Evolutionary conservation across 495 filamentous ascomycete genomes (phyloP), one percentile per base, ranked within the genome.

Genomic region (Penicillium flavigenum): DNA sequence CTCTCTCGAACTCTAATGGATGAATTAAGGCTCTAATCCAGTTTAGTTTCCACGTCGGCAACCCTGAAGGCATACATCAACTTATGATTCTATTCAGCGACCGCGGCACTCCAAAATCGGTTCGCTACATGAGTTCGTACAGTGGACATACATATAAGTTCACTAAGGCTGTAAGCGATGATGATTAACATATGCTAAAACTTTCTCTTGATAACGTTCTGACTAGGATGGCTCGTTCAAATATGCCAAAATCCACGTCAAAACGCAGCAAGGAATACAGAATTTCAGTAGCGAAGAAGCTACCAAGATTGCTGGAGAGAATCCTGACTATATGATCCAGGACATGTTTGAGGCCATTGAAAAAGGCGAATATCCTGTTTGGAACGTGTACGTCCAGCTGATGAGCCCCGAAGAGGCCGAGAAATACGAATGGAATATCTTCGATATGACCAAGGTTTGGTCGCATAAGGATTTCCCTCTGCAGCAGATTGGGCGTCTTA

Each of bases 71-170:
- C 10, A 76, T 83, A 14, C 86, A 89, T 66, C 76, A 81, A 24
- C 67, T 88, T 14, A 81, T 89, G 81, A 69, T 76, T 48, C 77
- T 90, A 20, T 89, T 89, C 67, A 79, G 76, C 20, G 86, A 87
- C 60, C 80, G 84, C 51, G 87, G 86, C 24, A 85, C 81, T 7
- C 87, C 87, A 5, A 73, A 72, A 56, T 83, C 81, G 0, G 70
- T 81, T 60, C 74, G 86, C 9, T 76, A 81, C 55, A 78, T 88
- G 70, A 86, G 88, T 58, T 82, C 81, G 19, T 90, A 86, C 64
- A 79, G 79, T 59, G 80, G 78, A 14, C 84, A 89, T 65, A 87
- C 88, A 1, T 90, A 85, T 71, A 88, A 83, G 52, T 81, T 88
- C 45, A 81, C 79, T 42, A 85, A 81, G 48, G 65, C 83, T 59